Evolutionary conservation across 345 rosid genomes (phyloP).

Genomic region (Excoecaria agallocha): DNA sequence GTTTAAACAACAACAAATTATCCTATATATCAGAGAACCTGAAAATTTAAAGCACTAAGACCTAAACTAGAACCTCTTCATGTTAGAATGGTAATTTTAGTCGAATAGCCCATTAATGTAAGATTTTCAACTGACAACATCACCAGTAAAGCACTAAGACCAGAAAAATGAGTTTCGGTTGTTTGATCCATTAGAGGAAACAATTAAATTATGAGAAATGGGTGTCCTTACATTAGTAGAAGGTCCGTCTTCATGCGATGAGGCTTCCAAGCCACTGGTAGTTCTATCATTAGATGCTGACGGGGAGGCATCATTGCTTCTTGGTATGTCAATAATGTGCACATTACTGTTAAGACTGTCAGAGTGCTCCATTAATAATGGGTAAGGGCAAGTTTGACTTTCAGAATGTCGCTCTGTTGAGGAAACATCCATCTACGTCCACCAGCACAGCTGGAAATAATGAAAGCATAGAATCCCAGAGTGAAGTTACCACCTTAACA

Average conservation of each 20-base stretch:
- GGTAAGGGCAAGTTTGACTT: conserved; percentile 41
- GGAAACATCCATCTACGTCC: conserved; percentile 80
- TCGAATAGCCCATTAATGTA: too few relatives aligned
- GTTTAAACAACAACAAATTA: too few relatives aligned
- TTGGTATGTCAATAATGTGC: conserved; percentile 62
- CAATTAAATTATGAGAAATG: conserved; percentile 41
- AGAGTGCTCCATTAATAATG: conserved; percentile 71
- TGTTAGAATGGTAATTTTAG: too few relatives aligned
- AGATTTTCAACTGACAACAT: too few relatives aligned
- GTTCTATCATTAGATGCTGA: conserved; percentile 56
- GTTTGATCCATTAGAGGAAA: conserved; percentile 49
- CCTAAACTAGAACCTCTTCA: too few relatives aligned
- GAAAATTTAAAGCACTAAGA: too few relatives aligned
- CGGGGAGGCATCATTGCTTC: conserved; percentile 42
- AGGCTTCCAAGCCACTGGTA: conserved; percentile 48
- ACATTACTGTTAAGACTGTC: conserved; percentile 45
- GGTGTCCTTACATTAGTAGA: conserved; percentile 35
- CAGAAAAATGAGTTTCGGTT: conserved; percentile 43
- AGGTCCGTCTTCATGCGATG: conserved; percentile 52
- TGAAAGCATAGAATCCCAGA: conserved; percentile 46
- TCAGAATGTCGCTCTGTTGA: conserved; percentile 46
- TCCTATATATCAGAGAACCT: too few relatives aligned
- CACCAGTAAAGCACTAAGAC: too few relatives aligned
- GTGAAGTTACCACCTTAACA: conserved; percentile 17
- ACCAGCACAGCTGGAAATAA: conserved; percentile 26